Base-by-base conservation (phyloP, 257 asterid genomes). In the Fraxinus americana region DNA sequence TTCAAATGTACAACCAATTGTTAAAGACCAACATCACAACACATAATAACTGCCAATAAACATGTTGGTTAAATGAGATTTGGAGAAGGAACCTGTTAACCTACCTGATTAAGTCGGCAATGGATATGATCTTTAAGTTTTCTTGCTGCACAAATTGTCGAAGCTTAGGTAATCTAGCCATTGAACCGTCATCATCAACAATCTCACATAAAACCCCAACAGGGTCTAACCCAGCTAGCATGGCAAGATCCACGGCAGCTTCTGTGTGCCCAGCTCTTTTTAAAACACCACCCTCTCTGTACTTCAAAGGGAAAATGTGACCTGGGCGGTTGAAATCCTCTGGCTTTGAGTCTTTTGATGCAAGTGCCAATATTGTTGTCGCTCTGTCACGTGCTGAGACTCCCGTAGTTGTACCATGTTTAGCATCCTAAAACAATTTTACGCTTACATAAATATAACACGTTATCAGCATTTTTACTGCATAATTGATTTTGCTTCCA, bases 211-310 rank as follows among this genome's bases (percentile, higher is more conserved):
- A 71, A 82, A 95, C 98, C 66, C 94, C 98, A 77, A 90, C 92
- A 77, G 98, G 91, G 4, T 85, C 98, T 65, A 88, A 86, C 16
- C 98, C 98, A 71, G 98, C 98, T 66, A 95, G 89, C 88, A 85
- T 50, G 63, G 97, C 80, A 72, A 95, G 98, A 82, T 95, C 99
- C 67, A 95, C 95, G 21, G 99, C 92, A 57, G 99, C 99, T 89
- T 95, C 99, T 35, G 99, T 95, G 83, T 95, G 99, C 43, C 99
- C 99, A 65, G 99, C 99, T 88, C 99, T 81, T 90, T 95, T 95
- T 68, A 95, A 83, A 80, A 95, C 99, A 77, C 99, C 99, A 1
- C 99, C 99, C 73, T 89, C 91, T 74, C 97, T 87, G 84, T 93
- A 95, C 85, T 90, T 95, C 35, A 95, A 77, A 1, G 99, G 98